Evolutionary conservation across 176 grass and related monocot genomes (phyloP).

Genomic region (Tillandsia fasciculata): DNA sequence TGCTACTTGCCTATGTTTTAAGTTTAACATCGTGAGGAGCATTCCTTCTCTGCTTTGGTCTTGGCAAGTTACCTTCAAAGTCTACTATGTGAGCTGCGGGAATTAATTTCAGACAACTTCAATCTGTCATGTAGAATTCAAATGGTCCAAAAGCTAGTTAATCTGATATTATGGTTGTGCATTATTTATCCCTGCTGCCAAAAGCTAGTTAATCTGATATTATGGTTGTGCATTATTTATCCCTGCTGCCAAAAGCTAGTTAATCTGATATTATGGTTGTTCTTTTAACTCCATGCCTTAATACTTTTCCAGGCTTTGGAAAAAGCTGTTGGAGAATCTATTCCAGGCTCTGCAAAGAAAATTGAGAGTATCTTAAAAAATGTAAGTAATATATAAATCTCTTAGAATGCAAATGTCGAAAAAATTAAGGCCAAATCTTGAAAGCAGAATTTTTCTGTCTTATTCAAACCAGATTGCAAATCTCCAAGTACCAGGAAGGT

Average conservation of each 20-base stretch:
- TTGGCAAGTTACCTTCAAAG: too few species aligned
- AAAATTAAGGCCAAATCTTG: background rate
- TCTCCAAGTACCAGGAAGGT: conserved; percentile 68
- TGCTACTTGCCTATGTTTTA: too few species aligned
- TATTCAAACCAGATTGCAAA: conserved; percentile 55
- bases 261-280: conserved; percentile 15
- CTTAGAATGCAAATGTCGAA: background rate
- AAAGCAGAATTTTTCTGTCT: conserved; percentile 20
- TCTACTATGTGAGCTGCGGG: too few species aligned
- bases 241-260: background rate
- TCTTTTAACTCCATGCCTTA: conserved; percentile 11
- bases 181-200: background rate
- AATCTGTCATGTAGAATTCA: too few species aligned
- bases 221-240: conserved; percentile 10
- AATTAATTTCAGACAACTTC: too few species aligned
- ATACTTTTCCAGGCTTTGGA: conserved; percentile 61
- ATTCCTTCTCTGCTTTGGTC: too few species aligned
- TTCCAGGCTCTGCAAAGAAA: conserved; percentile 62
- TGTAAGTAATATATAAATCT: conserved; percentile 38
- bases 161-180: background rate
- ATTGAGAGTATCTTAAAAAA: conserved; percentile 69
- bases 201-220: conserved; percentile 7
- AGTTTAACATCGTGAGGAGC: too few species aligned
- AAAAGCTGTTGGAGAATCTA: conserved; percentile 64
- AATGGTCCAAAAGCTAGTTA: background rate